A percentile compares a stretch with the other conserved stretches of the same genome.
These are phyloP conservation scores for Picea abies DNA, from an alignment of 83 land plant genomes.

Conservation along the genomic window DNA sequence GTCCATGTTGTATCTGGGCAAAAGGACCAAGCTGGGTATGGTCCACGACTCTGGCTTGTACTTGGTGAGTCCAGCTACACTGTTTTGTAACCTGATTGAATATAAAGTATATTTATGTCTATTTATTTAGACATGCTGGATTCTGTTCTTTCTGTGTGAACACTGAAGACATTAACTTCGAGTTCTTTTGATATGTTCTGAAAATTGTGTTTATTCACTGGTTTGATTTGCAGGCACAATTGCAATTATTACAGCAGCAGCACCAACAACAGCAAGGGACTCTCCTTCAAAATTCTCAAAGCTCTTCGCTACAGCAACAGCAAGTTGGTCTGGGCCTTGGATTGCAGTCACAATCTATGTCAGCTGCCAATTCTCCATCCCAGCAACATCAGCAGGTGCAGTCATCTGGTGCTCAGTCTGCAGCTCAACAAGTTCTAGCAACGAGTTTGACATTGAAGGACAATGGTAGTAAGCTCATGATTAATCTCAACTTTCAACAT, in stretches of 20 bases:
- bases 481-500: neutral
- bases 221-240: slow-evolving; percentile 5
- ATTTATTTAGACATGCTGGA: too few relatives aligned
- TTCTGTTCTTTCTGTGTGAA: too few relatives aligned
- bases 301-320: slow-evolving; percentile 33
- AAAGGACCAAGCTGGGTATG: too few relatives aligned
- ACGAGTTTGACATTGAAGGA: slow-evolving; percentile 38
- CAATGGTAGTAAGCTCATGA: slow-evolving; percentile 30
- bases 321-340: slow-evolving; percentile 61
- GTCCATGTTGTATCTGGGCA: too few relatives aligned
- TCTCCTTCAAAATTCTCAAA: slow-evolving; percentile 40
- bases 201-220: neutral
- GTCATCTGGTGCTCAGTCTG: slow-evolving; percentile 37
- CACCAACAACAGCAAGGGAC: slow-evolving; percentile 11
- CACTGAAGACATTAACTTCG: neutral
- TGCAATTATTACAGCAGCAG: slow-evolving; percentile 11
- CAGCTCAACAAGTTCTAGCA: slow-evolving; percentile 35
- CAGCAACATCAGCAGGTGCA: slow-evolving; percentile 38
- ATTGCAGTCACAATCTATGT: slow-evolving; percentile 34
- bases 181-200: neutral
- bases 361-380: slow-evolving; percentile 24
- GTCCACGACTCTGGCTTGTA: too few relatives aligned
- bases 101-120: too few relatives aligned
- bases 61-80: too few relatives aligned
- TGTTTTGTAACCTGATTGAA: too few relatives aligned